Evolutionary conservation across 192 early-diverging fungal genomes (phyloP).

Genomic region (Dispira parvispora): DNA sequence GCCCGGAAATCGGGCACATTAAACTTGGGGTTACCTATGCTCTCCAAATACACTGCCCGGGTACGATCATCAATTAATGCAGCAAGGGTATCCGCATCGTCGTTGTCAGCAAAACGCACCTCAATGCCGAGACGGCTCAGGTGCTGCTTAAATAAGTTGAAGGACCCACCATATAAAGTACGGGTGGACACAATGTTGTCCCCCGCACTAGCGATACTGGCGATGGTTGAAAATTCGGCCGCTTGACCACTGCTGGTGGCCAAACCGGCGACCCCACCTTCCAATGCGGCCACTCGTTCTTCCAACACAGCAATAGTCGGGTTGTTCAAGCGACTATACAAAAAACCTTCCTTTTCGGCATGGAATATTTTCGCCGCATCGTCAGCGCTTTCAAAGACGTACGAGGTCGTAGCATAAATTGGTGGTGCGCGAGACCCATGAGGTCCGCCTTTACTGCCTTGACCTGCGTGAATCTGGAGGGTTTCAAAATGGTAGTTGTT

Average conservation of each 20-base stretch:
- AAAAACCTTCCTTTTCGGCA: conserved; percentile 55
- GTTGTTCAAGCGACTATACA: conserved; percentile 73
- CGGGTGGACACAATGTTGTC: conserved; percentile 79
- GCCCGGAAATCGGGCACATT: conserved; percentile 73
- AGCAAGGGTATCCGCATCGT: conserved; percentile 56
- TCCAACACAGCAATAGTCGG: conserved; percentile 84
- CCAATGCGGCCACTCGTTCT: conserved; percentile 79
- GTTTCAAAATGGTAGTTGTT: conserved; percentile 55
- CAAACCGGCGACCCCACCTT: conserved; percentile 66
- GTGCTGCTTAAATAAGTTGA: conserved; percentile 73
- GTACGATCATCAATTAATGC: conserved; percentile 76
- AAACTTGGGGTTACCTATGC: conserved; percentile 82
- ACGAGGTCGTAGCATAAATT: conserved; percentile 81
- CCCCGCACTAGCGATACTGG: conserved; percentile 58
- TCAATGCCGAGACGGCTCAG: conserved; percentile 72
- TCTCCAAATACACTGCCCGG: conserved; percentile 81
- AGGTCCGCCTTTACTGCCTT: conserved; percentile 41
- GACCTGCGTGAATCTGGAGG: conserved; percentile 83
- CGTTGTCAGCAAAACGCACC: conserved; percentile 55
- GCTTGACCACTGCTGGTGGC: conserved; percentile 65
- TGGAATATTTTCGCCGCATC: conserved; percentile 75
- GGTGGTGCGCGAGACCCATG: conserved; percentile 67
- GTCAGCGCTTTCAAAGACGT: conserved; percentile 60
- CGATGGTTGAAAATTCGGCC: conserved; percentile 70
- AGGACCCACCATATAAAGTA: conserved; percentile 59